phyloP scores from a whole-genome alignment of 73 alveolate species.

The Paraurostyla sp. region DNA sequence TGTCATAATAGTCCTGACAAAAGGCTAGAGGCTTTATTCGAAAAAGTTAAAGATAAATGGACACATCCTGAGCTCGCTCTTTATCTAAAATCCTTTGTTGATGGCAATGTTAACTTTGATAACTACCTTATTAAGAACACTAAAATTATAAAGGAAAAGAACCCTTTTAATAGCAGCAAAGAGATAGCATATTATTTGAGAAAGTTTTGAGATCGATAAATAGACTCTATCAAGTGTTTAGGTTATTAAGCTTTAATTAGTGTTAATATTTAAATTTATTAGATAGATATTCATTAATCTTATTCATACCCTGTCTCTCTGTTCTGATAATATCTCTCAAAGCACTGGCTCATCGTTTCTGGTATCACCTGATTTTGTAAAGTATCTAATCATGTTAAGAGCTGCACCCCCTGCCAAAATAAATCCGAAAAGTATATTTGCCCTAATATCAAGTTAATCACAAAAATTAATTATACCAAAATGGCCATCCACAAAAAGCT shows the following conservation, averaged over 20 bases:
- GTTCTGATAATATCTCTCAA: not conserved
- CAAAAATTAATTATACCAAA: not conserved
- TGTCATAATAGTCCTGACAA: conserved; percentile 3
- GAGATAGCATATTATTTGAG: conserved; percentile 37
- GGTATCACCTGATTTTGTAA: not conserved
- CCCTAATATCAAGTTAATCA: not conserved
- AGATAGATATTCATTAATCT: not conserved
- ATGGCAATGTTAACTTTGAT: not conserved
- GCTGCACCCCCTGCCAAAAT: conserved; percentile 8
- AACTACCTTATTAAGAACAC: conserved; percentile 38
- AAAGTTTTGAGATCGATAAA: conserved; percentile 31
- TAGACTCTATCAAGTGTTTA: no score
- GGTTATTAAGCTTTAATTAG: no score
- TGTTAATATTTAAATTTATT: no score
- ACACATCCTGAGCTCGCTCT: not conserved
- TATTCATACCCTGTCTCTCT: not conserved
- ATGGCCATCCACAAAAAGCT: not conserved
- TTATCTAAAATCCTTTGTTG: conserved; percentile 2
- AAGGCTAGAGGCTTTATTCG: conserved; percentile 33
- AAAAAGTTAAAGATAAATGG: conserved; percentile 49
- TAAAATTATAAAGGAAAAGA: conserved; percentile 2
- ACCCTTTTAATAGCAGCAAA: not conserved
- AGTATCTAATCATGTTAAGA: conserved; percentile 20
- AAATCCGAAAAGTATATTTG: conserved; percentile 2
- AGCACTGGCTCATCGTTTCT: conserved; percentile 29